Evolutionary conservation across 768 basidiomycete species (phyloP), one percentile per base, ranked within the genome.

Genomic region (Rhizopogon roseolus): DNA sequence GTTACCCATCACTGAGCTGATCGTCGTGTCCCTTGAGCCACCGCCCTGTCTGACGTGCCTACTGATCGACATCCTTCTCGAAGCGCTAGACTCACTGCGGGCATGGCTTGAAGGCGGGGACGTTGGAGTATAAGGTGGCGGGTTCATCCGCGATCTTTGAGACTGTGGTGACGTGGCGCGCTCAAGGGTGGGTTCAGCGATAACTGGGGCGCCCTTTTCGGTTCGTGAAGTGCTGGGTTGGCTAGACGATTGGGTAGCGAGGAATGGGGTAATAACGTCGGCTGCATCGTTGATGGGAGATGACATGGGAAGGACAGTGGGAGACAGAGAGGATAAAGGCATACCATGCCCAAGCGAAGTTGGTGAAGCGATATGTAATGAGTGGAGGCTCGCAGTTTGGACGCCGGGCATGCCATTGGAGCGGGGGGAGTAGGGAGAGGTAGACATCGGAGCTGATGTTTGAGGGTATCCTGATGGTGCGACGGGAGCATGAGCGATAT

Each of bases 241-340:
- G 44, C 16, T 41, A 27, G 57, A 22, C 6, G 61, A 44, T n/a
- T 14, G 32, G 22, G 22, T 22, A 6, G 53, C 27, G 6, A 60
- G 41, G 52, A 68, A 68, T 17, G 68, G 66, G 0, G 58, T 11
- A 19, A 68, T 60, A 32, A 66, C 51, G 29, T 64, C 59, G 7
- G 58, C 58, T 7, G 54, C 49, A 49, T 69, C 66, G 2, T 54
- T 10, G 50, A 60, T 36, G 11, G 49, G 55, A 1, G 7, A 39
- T 27, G 32, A 6, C 10, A 36, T 14, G 14, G n/a, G 43, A 17
- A 27, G 8, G n/a, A 60, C 25, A 2, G 50, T 22, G 22, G 22
- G 22, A 22, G 22, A 22, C 22, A 22, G 17, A 53, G 37, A 27
- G 6, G 34, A 10, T 25, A 53, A 7, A 27, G 27, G 27, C 16